A percentile compares a stretch with the other conserved stretches of the same genome.
Conservation (phyloP, 768 basidiomycete genomes). For the Suillus bovinus region DNA sequence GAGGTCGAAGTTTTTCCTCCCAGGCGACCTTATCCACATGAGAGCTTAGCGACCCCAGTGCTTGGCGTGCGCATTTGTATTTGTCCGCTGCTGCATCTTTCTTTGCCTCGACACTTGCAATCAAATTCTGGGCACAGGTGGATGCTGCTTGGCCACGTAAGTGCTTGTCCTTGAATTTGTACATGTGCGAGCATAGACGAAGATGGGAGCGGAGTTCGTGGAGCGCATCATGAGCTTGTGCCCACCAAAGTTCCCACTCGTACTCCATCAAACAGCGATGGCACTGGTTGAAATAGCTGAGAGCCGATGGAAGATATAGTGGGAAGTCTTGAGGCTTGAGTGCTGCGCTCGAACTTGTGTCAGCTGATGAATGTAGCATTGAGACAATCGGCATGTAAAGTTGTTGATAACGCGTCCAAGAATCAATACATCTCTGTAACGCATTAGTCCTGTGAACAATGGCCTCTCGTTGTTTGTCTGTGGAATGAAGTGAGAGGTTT, state of each 20-base stretch:
- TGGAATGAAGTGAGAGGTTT: background rate
- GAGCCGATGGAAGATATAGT: background rate
- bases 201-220: slow-evolving; percentile 4
- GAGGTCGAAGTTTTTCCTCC: too few species aligned
- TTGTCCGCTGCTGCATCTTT: slow-evolving; percentile 5
- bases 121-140: slow-evolving; percentile 8
- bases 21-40: too few species aligned
- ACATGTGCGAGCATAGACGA: slow-evolving; percentile 9
- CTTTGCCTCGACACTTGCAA: slow-evolving; percentile 12
- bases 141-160: slow-evolving; percentile 13
- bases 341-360: background rate
- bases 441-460: background rate
- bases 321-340: background rate
- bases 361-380: background rate
- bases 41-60: background rate
- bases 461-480: background rate
- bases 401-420: background rate
- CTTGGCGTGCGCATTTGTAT: slow-evolving; percentile 11
- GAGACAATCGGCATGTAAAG: slow-evolving; percentile 3
- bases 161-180: slow-evolving; percentile 17
- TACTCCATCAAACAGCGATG: background rate
- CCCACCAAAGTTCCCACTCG: slow-evolving; percentile 10
- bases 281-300: background rate
- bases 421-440: background rate
- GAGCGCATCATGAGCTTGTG: slow-evolving; percentile 18